Percentiles rank a stretch among this genome's conserved stretches.
Conservation (phyloP, 345 rosid species). For the Bretschneidera sinensis region DNA sequence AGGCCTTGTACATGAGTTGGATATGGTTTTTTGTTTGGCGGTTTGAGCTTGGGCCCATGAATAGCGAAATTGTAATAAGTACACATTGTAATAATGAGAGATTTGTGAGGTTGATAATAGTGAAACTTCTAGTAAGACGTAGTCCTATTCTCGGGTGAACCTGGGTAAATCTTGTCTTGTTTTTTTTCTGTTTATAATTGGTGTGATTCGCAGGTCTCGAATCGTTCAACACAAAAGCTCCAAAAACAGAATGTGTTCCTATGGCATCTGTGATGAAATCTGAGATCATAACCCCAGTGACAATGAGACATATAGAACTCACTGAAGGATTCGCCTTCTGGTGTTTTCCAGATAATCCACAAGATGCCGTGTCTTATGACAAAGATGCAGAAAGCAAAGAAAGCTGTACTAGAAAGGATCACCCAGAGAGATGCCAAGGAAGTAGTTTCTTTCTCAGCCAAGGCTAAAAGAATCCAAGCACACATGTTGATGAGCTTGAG, state of each 20-base stretch:
- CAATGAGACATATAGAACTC: conserved; percentile 78
- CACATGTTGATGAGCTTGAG: conserved; percentile 84
- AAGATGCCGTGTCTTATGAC: conserved; percentile 58
- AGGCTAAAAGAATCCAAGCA: conserved; percentile 81
- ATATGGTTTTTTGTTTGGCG: too few relatives aligned
- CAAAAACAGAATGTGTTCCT: conserved; percentile 92
- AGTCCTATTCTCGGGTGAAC: too few relatives aligned
- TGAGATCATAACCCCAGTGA: conserved; percentile 89
- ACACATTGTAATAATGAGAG: too few relatives aligned
- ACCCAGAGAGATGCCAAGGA: conserved; percentile 75
- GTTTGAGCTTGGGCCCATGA: too few relatives aligned
- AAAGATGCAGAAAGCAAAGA: conserved; percentile 46
- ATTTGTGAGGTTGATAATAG: too few relatives aligned
- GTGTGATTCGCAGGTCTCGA: too few relatives aligned
- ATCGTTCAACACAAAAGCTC: conserved; percentile 96
- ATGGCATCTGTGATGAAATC: conserved; percentile 92
- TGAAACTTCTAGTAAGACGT: too few relatives aligned
- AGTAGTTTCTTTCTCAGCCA: conserved; percentile 51
- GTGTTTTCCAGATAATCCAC: conserved; percentile 73
- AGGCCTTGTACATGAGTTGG: too few relatives aligned
- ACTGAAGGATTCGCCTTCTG: conserved; percentile 83
- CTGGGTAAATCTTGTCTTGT: too few relatives aligned
- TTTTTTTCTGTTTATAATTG: too few relatives aligned
- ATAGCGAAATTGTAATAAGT: too few relatives aligned
- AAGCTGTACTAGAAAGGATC: conserved; percentile 49